Evolutionary conservation across 176 grass and related monocot genomes (phyloP).

Genomic region (Miscanthus lutarioriparius): DNA sequence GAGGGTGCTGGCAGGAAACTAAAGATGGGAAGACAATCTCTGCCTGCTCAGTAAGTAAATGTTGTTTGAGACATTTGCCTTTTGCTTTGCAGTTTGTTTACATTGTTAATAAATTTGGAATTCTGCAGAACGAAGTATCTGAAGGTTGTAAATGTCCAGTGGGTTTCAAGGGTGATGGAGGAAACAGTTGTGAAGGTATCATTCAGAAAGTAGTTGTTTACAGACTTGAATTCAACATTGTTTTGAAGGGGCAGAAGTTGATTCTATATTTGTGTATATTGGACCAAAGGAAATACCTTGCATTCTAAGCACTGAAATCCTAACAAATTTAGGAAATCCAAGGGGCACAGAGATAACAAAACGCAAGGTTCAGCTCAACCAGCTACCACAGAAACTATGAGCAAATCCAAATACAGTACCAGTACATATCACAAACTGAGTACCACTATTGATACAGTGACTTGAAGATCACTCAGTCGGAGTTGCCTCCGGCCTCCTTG

Average conservation of each 20-base stretch:
- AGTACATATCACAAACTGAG: slow-evolving; percentile 11
- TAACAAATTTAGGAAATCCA: neutral
- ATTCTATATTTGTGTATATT: neutral
- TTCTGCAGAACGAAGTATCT: slow-evolving; percentile 64
- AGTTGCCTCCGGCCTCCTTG: neutral
- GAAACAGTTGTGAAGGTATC: slow-evolving; percentile 77
- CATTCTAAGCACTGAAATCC: neutral
- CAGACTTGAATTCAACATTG: neutral
- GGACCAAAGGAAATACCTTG: neutral
- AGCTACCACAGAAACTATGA: neutral
- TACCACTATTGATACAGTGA: neutral
- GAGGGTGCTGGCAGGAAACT: slow-evolving; percentile 82
- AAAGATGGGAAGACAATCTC: slow-evolving; percentile 70
- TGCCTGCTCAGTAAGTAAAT: slow-evolving; percentile 79
- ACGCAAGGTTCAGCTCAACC: neutral
- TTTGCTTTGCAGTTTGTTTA: slow-evolving; percentile 6
- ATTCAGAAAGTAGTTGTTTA: slow-evolving; percentile 20
- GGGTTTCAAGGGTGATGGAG: slow-evolving; percentile 76
- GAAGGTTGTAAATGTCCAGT: slow-evolving; percentile 81
- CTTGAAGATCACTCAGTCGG: neutral
- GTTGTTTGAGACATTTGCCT: slow-evolving; percentile 3
- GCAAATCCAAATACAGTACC: neutral
- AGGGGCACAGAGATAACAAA: neutral
- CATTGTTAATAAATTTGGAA: slow-evolving; percentile 16
- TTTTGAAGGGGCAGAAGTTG: slow-evolving; percentile 17